Evolutionary conservation across 495 filamentous ascomycete genomes (phyloP).

Genomic region (Lepidopterella palustris): DNA sequence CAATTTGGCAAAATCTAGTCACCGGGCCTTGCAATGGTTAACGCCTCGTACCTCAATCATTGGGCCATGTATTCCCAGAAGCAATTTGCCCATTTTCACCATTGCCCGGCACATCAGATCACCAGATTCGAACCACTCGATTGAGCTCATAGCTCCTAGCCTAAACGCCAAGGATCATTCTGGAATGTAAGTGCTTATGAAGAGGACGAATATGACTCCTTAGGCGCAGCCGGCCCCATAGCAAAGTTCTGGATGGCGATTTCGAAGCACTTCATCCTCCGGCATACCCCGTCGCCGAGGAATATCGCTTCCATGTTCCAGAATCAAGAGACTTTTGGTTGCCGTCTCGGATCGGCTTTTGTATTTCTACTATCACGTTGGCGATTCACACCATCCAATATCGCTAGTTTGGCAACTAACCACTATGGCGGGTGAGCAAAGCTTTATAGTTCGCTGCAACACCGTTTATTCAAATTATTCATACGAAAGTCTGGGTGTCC

Average conservation of each 20-base stretch:
- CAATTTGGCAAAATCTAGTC: background rate
- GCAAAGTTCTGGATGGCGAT: too few species aligned
- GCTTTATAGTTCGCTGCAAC: slow-evolving; percentile 22
- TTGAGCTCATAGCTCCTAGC: too few species aligned
- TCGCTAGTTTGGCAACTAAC: background rate
- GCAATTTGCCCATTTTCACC: background rate
- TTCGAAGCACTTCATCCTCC: too few species aligned
- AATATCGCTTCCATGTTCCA: background rate
- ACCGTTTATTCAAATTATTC: slow-evolving; percentile 28
- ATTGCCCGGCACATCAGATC: background rate
- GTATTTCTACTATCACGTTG: background rate
- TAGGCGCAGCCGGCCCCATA: too few species aligned
- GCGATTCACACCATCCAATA: slow-evolving; percentile 19
- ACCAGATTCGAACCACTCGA: too few species aligned
- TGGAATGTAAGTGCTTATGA: background rate
- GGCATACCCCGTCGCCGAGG: background rate
- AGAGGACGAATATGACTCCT: too few species aligned
- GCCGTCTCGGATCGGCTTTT: background rate
- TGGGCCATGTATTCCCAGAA: too few species aligned
- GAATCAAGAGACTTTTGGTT: background rate
- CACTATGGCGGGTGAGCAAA: slow-evolving; percentile 8
- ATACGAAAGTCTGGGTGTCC: slow-evolving; percentile 21
- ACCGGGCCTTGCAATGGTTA: background rate
- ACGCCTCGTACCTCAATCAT: background rate
- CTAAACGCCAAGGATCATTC: background rate